Evolutionary conservation across 2,329 filamentous ascomycete species (phyloP).

Genomic region (Cryoendolithus antarcticus): DNA sequence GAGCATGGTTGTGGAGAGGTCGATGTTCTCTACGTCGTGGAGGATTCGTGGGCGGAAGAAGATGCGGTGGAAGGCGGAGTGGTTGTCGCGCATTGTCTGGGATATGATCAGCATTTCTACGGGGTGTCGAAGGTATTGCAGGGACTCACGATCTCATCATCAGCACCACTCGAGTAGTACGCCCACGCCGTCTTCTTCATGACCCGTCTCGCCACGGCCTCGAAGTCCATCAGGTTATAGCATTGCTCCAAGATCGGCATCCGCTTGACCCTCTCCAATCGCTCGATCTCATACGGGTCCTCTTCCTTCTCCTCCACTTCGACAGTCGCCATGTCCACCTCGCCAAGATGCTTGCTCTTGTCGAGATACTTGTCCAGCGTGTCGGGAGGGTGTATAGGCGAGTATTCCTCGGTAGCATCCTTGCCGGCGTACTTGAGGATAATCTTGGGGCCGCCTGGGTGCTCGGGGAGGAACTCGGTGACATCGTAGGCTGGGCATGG

Average conservation of each 20-base stretch:
- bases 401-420: slow-evolving; percentile 85
- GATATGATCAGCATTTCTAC: slow-evolving; percentile 8
- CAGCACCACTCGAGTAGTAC: slow-evolving; percentile 90
- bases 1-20: slow-evolving; percentile 86
- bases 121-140: not conserved
- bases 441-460: slow-evolving; percentile 80
- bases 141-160: slow-evolving; percentile 65
- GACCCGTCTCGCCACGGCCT: slow-evolving; percentile 73
- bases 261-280: slow-evolving; percentile 52
- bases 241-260: slow-evolving; percentile 79
- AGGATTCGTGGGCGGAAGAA: slow-evolving; percentile 89
- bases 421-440: slow-evolving; percentile 95
- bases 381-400: slow-evolving; percentile 79
- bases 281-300: slow-evolving; percentile 59
- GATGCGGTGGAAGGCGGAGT: slow-evolving; percentile 90
- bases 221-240: slow-evolving; percentile 92
- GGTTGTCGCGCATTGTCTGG: slow-evolving; percentile 88
- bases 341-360: slow-evolving; percentile 74
- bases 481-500: slow-evolving; percentile 47
- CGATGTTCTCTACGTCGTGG: slow-evolving; percentile 77
- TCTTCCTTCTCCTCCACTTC: slow-evolving; percentile 51
- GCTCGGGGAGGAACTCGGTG: slow-evolving; percentile 61
- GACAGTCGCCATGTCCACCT: slow-evolving; percentile 77
- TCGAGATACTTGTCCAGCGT: slow-evolving; percentile 74
- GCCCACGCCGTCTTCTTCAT: slow-evolving; percentile 98